Percentiles rank a stretch among this genome's conserved stretches.
phyloP scores from a whole-genome alignment of 495 filamentous ascomycete species.

The Podospora fimiseda region DNA sequence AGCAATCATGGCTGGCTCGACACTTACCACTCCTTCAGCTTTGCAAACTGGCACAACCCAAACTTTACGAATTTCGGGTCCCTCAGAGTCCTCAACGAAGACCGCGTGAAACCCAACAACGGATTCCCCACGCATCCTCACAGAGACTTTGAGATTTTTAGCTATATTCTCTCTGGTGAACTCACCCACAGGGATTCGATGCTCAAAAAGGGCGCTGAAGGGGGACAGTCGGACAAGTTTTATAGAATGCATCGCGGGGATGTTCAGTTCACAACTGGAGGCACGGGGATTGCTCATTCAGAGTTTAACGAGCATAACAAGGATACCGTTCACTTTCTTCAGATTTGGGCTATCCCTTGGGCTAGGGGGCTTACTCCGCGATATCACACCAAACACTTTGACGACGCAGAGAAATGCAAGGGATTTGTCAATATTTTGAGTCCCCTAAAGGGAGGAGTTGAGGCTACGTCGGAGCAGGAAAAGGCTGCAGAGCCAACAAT shows the following conservation, averaged over 20 bases:
- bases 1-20: slow-evolving; percentile 79
- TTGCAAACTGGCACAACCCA: slow-evolving; percentile 67
- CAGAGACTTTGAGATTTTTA: slow-evolving; percentile 77
- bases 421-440: slow-evolving; percentile 65
- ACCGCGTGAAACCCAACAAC: slow-evolving; percentile 58
- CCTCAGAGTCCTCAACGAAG: slow-evolving; percentile 76
- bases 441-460: slow-evolving; percentile 55
- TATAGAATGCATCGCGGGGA: slow-evolving; percentile 70
- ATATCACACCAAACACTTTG: slow-evolving; percentile 64
- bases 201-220: slow-evolving; percentile 51
- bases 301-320: slow-evolving; percentile 64
- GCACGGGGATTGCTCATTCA: slow-evolving; percentile 68
- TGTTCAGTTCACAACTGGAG: slow-evolving; percentile 77
- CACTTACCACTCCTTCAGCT: slow-evolving; percentile 76
- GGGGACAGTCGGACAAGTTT: slow-evolving; percentile 50
- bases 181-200: slow-evolving; percentile 77
- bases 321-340: slow-evolving; percentile 68
- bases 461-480: slow-evolving; percentile 54
- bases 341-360: slow-evolving; percentile 77
- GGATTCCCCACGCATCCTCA: slow-evolving; percentile 80
- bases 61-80: slow-evolving; percentile 57
- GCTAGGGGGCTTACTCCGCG: slow-evolving; percentile 57
- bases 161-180: slow-evolving; percentile 71
- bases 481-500: slow-evolving; percentile 51
- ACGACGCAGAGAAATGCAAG: slow-evolving; percentile 60